Base-by-base conservation (phyloP, 176 grass and related monocot genomes). In the Avena atlantica region DNA sequence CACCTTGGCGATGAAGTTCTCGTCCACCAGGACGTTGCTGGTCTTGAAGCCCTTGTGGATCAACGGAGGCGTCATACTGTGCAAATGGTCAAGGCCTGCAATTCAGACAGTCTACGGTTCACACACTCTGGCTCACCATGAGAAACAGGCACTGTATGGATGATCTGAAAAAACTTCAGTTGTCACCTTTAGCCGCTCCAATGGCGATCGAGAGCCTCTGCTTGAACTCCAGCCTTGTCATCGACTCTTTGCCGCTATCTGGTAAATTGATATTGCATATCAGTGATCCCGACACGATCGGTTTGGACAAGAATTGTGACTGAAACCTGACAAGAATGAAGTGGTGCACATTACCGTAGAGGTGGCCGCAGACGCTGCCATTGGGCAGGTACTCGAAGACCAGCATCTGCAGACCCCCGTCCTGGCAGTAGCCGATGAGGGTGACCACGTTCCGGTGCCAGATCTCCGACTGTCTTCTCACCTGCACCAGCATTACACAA, bases 1-100 rank as follows among this genome's bases (percentile, higher is more conserved):
- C 71, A 98, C 93, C 79, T 98, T 96, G 8, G 96, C 93, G 67
- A 98, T 98, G 81, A 95, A 98, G 79, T 98, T 98, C 81, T 98
- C 96, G 58, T 98, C 96, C 48, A 98, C 93, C 79, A 98, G 81
- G 5, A 98, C 93, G 47, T 98, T 98, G 77, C 87, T 96, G 55
- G 93, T 94, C 90, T 98, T 98, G 79, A 98, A 95, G 59, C 84
- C 87, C 51, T 86, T 87, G 89, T 98, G 96, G 82, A 98, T 66
- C 85, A 98, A 37, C 6, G 92, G 93, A 62, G 96, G 92, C 52
- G 34, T 56, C 19, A 98, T 82, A 36, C 84, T 87, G 70, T 94
- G 96, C 90, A 98, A 21, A 88, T 98, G 92, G 44, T 70, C 70
- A 14, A 98, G 90, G 19, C 96, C 96, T 98, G 89, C 42, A 81